Base-by-base conservation (phyloP, 441 rosid species). In the Populus hybrid region DNA sequence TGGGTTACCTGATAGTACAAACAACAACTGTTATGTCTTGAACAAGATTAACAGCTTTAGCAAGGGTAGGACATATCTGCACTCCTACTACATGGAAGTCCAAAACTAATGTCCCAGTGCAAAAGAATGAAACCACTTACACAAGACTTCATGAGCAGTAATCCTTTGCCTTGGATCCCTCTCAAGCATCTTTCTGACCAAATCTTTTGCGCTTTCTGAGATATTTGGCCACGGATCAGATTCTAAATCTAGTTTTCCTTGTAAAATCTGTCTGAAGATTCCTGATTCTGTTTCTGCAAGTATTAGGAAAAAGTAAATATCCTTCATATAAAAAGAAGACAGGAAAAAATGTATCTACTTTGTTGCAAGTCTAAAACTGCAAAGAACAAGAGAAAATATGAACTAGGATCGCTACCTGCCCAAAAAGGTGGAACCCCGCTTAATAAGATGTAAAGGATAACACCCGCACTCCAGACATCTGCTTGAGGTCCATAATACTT, bases 191-290 rank as follows among this genome's bases (percentile, higher is more conserved):
- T 86, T 90, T 72, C 76, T 66, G 35, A 91, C 86, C 82, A 92
- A 83, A 73, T 92, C 97, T 87, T 94, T 94, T 74, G 97, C 97
- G 85, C 89, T 90, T 6, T 85, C 92, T 10, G 98, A 94, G 75
- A 94, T 85, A 36, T 69, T 85, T 35, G 97, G 97, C 98, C 98
- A 94, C 16, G 97, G 97, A 6, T 92, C 92, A 70, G 95, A 92
- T 77, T 81, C 82, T 73, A 92, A 90, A 79, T 94, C 97, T 69
- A 94, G 61, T 82, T 92, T 90, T 36, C 97, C 98, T 78, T 84
- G 80, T 75, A 94, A 84, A 57, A 94, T 92, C 84, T 90, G 91
- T 78, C 88, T 85, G 83, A 94, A 94, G 88, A 92, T 94, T 77
- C 98, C 97, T 67, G 93, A 85, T 83, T 94, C 97, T 57, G 91